phyloP scores from a whole-genome alignment of 192 early-diverging fungal species.

The Funneliformis geosporum region DNA sequence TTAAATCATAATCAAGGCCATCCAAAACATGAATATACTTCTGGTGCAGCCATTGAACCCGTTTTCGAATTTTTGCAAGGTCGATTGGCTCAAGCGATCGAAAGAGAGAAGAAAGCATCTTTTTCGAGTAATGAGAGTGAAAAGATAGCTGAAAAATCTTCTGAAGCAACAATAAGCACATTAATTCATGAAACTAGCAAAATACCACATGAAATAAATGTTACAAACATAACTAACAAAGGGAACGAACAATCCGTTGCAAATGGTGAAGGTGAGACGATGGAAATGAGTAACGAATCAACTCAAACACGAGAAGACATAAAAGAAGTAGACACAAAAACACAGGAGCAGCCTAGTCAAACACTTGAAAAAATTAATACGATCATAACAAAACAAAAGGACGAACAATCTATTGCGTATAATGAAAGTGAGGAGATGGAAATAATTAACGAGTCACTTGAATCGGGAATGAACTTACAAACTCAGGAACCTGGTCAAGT shows the following conservation, averaged over 20 bases:
- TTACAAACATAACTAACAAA: too few species aligned
- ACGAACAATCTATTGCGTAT: background rate
- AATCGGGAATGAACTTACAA: background rate
- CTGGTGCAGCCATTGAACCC: constrained; percentile 22
- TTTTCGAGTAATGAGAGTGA: background rate
- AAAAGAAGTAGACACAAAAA: background rate
- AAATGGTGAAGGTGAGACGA: too few species aligned
- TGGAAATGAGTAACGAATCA: too few species aligned
- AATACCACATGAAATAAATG: too few species aligned
- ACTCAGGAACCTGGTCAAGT: too few species aligned
- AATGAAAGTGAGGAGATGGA: background rate
- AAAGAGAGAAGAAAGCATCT: background rate
- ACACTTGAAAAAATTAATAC: too few species aligned
- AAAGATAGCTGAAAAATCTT: background rate
- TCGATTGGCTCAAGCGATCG: background rate
- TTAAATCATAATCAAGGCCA: constrained; percentile 20
- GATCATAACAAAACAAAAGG: background rate
- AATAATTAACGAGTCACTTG: background rate
- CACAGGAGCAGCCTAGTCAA: background rate
- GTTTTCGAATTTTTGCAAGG: constrained; percentile 25
- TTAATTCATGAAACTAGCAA: too few species aligned
- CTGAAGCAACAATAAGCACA: background rate
- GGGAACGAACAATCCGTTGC: too few species aligned
- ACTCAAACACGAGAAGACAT: too few species aligned
- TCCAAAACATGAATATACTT: constrained; percentile 31